Evolutionary conservation across 805 yeast species (phyloP).

Genomic region (Blastobotrys attinorum): DNA sequence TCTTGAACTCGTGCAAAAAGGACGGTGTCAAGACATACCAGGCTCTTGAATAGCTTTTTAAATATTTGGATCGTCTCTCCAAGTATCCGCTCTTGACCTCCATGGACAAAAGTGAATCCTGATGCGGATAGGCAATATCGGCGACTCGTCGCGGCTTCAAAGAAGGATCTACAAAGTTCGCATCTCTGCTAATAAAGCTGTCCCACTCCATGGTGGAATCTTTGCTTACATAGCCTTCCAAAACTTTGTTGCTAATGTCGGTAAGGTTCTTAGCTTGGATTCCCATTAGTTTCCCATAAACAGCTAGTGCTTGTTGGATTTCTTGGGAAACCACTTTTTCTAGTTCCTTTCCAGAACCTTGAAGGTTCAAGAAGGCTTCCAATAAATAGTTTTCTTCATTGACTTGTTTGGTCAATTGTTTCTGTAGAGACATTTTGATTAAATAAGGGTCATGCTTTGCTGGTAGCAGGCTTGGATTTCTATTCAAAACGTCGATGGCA

Average conservation of each 20-base stretch:
- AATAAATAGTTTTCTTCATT: conserved; percentile 79
- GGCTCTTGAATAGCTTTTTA: conserved; percentile 84
- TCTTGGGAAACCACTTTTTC: conserved; percentile 84
- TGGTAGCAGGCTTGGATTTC: conserved; percentile 34
- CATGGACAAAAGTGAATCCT: conserved; percentile 57
- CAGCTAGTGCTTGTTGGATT: conserved; percentile 71
- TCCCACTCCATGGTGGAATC: conserved; percentile 87
- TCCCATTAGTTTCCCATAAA: conserved; percentile 62
- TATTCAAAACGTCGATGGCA: conserved; percentile 57
- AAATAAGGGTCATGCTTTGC: conserved; percentile 76
- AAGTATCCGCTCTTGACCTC: conserved; percentile 70
- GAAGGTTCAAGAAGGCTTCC: conserved; percentile 82
- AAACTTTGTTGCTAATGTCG: conserved; percentile 55
- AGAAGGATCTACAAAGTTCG: conserved; percentile 57
- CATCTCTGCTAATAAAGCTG: conserved; percentile 64
- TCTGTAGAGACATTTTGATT: conserved; percentile 61
- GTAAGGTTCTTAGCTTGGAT: conserved; percentile 23
- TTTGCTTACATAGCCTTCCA: conserved; percentile 68
- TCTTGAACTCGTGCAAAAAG: conserved; percentile 83
- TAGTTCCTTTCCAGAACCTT: conserved; percentile 78
- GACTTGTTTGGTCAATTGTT: conserved; percentile 68
- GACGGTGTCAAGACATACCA: conserved; percentile 88
- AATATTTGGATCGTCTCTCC: conserved; percentile 84
- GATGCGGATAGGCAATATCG: conserved; percentile 60
- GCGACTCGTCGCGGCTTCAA: conserved; percentile 53